phyloP scores from a whole-genome alignment of 306 rosid species.

The Leucaena leucocephala region DNA sequence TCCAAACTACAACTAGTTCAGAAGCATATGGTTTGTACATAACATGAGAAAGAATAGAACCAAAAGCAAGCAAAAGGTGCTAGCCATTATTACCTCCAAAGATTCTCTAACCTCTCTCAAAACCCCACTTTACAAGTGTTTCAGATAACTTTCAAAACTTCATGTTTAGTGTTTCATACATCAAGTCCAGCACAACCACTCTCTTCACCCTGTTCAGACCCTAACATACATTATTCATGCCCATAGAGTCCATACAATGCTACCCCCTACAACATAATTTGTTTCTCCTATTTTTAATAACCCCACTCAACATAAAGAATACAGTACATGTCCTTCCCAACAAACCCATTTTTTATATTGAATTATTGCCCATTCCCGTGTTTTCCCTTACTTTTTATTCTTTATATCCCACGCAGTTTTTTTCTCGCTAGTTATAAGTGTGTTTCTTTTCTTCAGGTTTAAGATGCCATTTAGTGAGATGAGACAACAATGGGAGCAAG shows the following conservation, averaged over 20 bases:
- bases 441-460: slow-evolving; percentile 17
- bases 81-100: slow-evolving; percentile 47
- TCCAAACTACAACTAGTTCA: slow-evolving; percentile 41
- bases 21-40: slow-evolving; percentile 32
- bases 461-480: slow-evolving; percentile 6
- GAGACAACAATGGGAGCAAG: slow-evolving; percentile 16
- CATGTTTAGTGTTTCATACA: slow-evolving; percentile 40
- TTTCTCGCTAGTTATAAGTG: neutral
- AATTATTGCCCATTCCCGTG: slow-evolving; percentile 10
- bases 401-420: neutral
- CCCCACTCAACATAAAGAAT: slow-evolving; percentile 38
- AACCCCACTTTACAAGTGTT: slow-evolving; percentile 35
- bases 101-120: slow-evolving; percentile 43
- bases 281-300: slow-evolving; percentile 38
- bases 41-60: slow-evolving; percentile 38
- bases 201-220: slow-evolving; percentile 7
- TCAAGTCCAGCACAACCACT: slow-evolving; percentile 41
- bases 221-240: slow-evolving; percentile 11
- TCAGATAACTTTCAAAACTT: slow-evolving; percentile 44
- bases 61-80: slow-evolving; percentile 34
- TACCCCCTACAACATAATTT: slow-evolving; percentile 28
- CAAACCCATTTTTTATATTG: neutral
- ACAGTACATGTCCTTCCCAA: slow-evolving; percentile 34
- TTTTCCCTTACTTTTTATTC: neutral
- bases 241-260: slow-evolving; percentile 14